Evolutionary conservation across 2,329 filamentous ascomycete species (phyloP), one percentile per base, ranked within the genome.

Genomic region (Amauroascus niger): DNA sequence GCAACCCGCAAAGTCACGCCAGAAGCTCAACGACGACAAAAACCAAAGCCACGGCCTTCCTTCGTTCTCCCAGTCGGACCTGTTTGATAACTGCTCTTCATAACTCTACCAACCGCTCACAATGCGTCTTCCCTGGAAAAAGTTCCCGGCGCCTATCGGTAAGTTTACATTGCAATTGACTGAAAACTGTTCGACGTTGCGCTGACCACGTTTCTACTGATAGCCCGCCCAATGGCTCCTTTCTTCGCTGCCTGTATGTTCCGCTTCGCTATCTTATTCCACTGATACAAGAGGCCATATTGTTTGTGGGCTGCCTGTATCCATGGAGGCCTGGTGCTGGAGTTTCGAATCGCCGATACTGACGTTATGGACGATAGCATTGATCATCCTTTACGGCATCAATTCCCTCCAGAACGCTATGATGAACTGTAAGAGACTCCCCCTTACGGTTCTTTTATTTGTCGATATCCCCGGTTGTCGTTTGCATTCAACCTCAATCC

Each of bases 171-270:
- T 18, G 50, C 48, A 49, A 49, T 41, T 39, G 32, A 22, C 9
- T 14, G 20, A 28, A 3, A 37, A n/a, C 41, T 1, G 22, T 26
- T 32, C 55, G 55, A 64, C 59, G 57, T 55, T 57, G 56, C 62
- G 63, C 64, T 68, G 58, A 71, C 24, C 65, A 54, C 54, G 18
- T 8, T 30, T 39, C 4, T 52, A 56, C 54, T 52, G 67, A 71
- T 69, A 97, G 91, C 88, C 77, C 81, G 82, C 79, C 89, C 91
- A 65, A 84, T 94, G 84, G 83, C 82, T 72, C 91, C 91, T 64
- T 97, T 97, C 82, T 93, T 90, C 79, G 79, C 80, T 74, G 91
- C 91, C 71, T 89, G 91, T 95, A 93, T 70, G 87, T 52, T 53
- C 39, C 39, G 2, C 22, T 26, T 13, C 20, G 32, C 9, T 22